Evolutionary conservation across 306 rosid species (phyloP), one percentile per base, ranked within the genome.

Genomic region (Comarum palustre): DNA sequence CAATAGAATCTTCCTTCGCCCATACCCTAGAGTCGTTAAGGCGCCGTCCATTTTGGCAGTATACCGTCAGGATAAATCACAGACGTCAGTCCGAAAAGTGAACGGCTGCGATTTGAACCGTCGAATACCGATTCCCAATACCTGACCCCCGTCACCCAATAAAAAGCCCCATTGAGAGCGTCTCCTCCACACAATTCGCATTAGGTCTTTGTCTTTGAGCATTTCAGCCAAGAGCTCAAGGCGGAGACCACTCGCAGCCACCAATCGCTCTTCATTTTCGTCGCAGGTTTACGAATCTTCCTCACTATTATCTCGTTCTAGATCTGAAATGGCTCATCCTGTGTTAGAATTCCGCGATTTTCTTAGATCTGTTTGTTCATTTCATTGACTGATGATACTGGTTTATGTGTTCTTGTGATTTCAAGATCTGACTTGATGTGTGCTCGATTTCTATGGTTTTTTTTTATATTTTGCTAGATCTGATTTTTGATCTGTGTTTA

Each of bases 171-270:
- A 31, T 8, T 58, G 17, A 29, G 6, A 43, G 32, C 78, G 81
- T 66, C 75, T 71, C 71, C 74, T 59, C 80, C 83, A 15, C 69
- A 22, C 72, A 25, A 4, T 24, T 71, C 73, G 27, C 41, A 11
- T 61, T 5, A 7, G 43, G 71, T 71, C 74, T 20, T 42, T 59
- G 38, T 59, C 65, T 59, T 29, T 29, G 65, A 27, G 65, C 42
- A 12, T 59, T 59, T 59, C 65, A 15, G 41, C 39, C 65, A 36
- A 54, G 74, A 71, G 74, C 50, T 22, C 74, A 71, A 71, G 31
- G 74, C 32, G 51, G 51, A 73, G 74, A 69, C 32, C 78, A 75
- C 10, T 31, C 65, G 65, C 45, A 6, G 25, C 43, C 45, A 74
- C 78, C 75, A 39, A 51, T 71, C 64, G 48, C 34, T 50, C 36